Evolutionary conservation across 805 yeast species (phyloP).

Genomic region (Yarrowia sp.): DNA sequence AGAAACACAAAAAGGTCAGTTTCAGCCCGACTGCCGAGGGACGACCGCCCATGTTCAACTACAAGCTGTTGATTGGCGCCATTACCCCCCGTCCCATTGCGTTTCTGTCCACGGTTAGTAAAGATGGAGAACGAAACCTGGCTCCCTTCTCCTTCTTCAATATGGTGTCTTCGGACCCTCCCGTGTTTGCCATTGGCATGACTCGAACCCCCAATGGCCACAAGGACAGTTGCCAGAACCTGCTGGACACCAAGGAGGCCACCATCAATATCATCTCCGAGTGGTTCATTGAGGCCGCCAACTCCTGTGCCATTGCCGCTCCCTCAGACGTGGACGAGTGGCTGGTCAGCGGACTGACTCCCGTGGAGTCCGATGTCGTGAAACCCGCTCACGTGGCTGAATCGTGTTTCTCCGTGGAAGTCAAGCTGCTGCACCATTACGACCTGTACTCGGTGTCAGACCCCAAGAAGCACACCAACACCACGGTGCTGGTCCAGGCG

Average conservation of each 20-base stretch:
- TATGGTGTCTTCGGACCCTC: conserved; percentile 61
- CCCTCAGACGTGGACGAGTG: conserved; percentile 64
- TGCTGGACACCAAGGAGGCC: conserved; percentile 60
- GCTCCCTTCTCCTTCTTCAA: conserved; percentile 69
- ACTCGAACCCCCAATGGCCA: conserved; percentile 51
- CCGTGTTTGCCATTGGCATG: conserved; percentile 61
- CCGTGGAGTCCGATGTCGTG: conserved; percentile 55
- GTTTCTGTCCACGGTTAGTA: conserved; percentile 58
- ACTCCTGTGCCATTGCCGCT: conserved; percentile 56
- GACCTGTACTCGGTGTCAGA: conserved; percentile 55
- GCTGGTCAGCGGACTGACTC: conserved; percentile 62
- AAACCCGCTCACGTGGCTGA: conserved; percentile 66
- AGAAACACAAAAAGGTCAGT: conserved; percentile 54
- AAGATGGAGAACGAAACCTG: conserved; percentile 56
- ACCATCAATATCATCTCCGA: conserved; percentile 66
- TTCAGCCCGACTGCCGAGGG: conserved; percentile 58
- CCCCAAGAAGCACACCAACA: conserved; percentile 51
- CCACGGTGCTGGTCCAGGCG: conserved; percentile 60
- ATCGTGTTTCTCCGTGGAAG: conserved; percentile 66
- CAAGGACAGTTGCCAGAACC: conserved; percentile 61
- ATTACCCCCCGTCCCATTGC: conserved; percentile 69
- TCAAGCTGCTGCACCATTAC: conserved; percentile 56
- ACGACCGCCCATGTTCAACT: conserved; percentile 56
- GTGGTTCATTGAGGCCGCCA: conserved; percentile 72
- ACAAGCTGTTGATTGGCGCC: conserved; percentile 60